Percentiles rank a stretch among this genome's conserved stretches.
Conservation (phyloP, 176 grass and related monocot species). For the Oropetium thomaeum region DNA sequence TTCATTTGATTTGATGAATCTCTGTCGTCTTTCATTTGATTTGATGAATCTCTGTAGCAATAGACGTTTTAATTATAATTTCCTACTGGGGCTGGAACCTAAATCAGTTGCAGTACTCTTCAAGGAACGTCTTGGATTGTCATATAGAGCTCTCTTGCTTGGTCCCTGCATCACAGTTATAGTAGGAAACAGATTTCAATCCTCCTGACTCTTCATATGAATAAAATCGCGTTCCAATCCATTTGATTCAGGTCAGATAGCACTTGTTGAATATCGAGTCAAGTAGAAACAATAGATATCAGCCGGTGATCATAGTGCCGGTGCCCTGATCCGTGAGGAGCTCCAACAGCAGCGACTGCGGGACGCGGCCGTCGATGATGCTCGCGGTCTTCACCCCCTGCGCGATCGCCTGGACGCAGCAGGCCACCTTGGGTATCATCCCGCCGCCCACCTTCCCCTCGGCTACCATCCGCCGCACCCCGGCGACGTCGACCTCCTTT, state of each 20-base stretch:
- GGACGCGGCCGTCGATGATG: slow-evolving; percentile 78
- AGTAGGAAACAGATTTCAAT: not conserved
- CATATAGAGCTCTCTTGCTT: no score
- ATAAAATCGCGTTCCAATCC: not conserved
- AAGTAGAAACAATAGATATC: not conserved
- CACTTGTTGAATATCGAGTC: not conserved
- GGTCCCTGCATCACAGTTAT: not conserved
- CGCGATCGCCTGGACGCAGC: slow-evolving; percentile 62
- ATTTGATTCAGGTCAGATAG: not conserved
- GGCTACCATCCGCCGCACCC: slow-evolving; percentile 57
- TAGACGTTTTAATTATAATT: not conserved
- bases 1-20: not conserved
- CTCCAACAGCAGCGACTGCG: slow-evolving; percentile 78
- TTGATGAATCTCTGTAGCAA: not conserved
- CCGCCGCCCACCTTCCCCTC: slow-evolving; percentile 80
- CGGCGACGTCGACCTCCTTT: slow-evolving; percentile 62
- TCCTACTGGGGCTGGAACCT: not conserved
- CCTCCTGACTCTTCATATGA: not conserved
- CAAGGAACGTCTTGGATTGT: not conserved
- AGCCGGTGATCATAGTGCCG: slow-evolving; percentile 79
- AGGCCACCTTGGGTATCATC: slow-evolving; percentile 90
- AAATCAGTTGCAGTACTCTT: not conserved
- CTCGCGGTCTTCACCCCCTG: slow-evolving; percentile 72
- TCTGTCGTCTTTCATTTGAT: not conserved
- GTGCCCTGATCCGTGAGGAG: slow-evolving; percentile 83